A percentile compares a stretch with the other conserved stretches of the same genome.
Conservation (phyloP, 2,329 filamentous ascomycete genomes). For the Teratosphaeria gauchensis region DNA sequence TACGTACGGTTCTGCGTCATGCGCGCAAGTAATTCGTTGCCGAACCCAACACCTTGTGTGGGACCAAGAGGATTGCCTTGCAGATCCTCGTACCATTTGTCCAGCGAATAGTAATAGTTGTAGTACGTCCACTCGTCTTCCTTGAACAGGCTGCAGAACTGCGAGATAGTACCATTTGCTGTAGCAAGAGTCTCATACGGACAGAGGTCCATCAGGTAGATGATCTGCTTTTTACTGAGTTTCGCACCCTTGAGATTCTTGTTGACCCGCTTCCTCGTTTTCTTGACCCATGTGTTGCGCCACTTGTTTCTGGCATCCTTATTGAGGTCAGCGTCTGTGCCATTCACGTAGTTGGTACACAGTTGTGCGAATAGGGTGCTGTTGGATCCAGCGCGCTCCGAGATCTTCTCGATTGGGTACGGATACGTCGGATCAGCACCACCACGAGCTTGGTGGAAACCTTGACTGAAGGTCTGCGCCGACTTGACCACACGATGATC, state of each 20-base stretch:
- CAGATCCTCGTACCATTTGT: conserved; percentile 77
- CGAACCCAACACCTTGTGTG: conserved; percentile 78
- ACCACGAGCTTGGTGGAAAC: conserved; percentile 52
- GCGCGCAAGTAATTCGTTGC: conserved; percentile 77
- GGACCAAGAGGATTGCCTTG: conserved; percentile 68
- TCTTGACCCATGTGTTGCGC: conserved; percentile 52
- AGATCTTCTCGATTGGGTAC: conserved; percentile 55
- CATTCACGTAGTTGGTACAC: conserved; percentile 62
- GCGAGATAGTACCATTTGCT: conserved; percentile 46
- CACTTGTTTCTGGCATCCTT: conserved; percentile 47
- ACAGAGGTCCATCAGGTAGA: conserved; percentile 80
- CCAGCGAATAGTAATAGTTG: conserved; percentile 61
- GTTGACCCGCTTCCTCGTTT: conserved; percentile 63
- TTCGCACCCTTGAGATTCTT: conserved; percentile 57
- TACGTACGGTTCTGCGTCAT: conserved; percentile 59
- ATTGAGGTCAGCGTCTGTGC: conserved; percentile 41
- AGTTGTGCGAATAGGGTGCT: conserved; percentile 71
- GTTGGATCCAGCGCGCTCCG: conserved; percentile 58
- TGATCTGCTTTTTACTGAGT: conserved; percentile 51
- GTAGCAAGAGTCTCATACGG: conserved; percentile 71
- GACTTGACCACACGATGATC: conserved; percentile 65
- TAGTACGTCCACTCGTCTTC: conserved; percentile 46
- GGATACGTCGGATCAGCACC: conserved; percentile 36
- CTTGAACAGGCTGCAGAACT: conserved; percentile 70
- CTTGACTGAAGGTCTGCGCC: conserved; percentile 64